Percentiles rank a stretch among this genome's conserved stretches.
These are phyloP conservation scores for Tuber indicum DNA, from an alignment of 495 filamentous ascomycete species.

Conservation along the genomic window DNA sequence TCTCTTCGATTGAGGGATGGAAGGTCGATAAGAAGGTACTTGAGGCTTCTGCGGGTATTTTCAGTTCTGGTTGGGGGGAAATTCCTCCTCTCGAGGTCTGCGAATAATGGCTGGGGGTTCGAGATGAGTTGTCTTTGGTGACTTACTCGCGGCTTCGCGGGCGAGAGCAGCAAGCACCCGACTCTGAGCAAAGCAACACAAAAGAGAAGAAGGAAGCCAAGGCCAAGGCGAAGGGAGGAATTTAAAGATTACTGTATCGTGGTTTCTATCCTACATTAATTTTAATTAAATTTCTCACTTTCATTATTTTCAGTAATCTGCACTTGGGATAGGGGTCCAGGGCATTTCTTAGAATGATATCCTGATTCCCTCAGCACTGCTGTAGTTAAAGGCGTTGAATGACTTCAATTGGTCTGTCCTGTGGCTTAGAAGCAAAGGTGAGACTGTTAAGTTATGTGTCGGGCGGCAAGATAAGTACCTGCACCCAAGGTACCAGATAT, in stretches of 20 bases:
- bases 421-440: background rate
- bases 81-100: background rate
- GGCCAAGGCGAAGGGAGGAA: background rate
- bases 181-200: background rate
- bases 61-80: background rate
- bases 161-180: background rate
- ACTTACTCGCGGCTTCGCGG: background rate
- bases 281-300: background rate
- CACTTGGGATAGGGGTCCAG: background rate
- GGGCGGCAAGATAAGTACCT: background rate
- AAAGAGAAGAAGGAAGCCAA: background rate
- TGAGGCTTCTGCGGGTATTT: constrained; percentile 4
- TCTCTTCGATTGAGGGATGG: background rate
- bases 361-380: background rate
- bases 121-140: background rate
- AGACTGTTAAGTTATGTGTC: background rate
- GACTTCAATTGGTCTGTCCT: background rate
- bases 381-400: background rate
- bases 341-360: background rate
- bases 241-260: background rate
- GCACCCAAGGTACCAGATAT: background rate
- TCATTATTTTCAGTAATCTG: background rate
- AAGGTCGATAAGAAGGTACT: constrained; percentile 1
- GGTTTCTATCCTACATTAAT: background rate
- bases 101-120: background rate